phyloP scores from a whole-genome alignment of 495 filamentous ascomycete genomes.

The Penicillium chermesinum region DNA sequence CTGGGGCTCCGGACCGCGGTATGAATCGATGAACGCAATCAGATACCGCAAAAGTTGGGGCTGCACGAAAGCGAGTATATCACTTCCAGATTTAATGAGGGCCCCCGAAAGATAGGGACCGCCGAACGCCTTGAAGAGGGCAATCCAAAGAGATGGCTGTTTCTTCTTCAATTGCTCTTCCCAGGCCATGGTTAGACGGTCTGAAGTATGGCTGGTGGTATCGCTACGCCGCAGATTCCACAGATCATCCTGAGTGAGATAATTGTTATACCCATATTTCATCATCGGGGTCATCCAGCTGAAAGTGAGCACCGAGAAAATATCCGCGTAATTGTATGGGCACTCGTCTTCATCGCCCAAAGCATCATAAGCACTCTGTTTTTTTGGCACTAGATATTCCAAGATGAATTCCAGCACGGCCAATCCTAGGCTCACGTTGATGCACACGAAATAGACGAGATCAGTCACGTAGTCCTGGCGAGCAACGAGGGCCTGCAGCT shows the following conservation, averaged over 20 bases:
- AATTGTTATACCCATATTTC: conserved; percentile 89
- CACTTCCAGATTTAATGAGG: conserved; percentile 80
- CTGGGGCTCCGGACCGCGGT: conserved; percentile 57
- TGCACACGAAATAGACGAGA: conserved; percentile 71
- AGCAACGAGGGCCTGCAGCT: conserved; percentile 80
- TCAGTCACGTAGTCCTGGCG: conserved; percentile 61
- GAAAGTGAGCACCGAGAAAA: conserved; percentile 93
- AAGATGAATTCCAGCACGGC: conserved; percentile 70
- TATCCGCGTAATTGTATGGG: conserved; percentile 86
- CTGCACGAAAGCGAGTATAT: conserved; percentile 79
- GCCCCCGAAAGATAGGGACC: conserved; percentile 73
- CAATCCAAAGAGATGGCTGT: conserved; percentile 83
- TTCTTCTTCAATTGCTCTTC: conserved; percentile 65
- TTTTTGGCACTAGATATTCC: conserved; percentile 91
- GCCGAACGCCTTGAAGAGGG: conserved; percentile 81
- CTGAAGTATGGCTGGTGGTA: conserved; percentile 64
- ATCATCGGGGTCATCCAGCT: conserved; percentile 99
- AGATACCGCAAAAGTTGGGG: conserved; percentile 84
- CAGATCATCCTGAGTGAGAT: conserved; percentile 90
- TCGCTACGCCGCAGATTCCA: conserved; percentile 86
- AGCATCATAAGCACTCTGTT: conserved; percentile 73
- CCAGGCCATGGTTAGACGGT: conserved; percentile 71
- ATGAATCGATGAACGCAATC: conserved; percentile 84
- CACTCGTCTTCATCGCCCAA: conserved; percentile 89
- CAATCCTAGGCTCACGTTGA: conserved; percentile 69